Evolutionary conservation across 1,139 yeast species (phyloP).

Genomic region (Hansenula anomala): DNA sequence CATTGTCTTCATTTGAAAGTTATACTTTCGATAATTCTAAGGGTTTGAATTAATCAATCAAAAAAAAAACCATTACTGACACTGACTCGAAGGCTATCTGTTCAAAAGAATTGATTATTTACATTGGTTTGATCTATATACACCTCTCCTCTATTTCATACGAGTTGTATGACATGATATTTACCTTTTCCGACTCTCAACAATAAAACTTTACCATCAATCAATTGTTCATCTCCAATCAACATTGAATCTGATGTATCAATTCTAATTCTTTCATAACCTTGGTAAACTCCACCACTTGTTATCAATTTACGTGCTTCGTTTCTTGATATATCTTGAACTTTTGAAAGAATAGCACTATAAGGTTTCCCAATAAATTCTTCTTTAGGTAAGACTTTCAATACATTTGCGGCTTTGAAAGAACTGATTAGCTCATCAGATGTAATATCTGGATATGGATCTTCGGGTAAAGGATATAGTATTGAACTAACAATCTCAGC

Average conservation of each 20-base stretch:
- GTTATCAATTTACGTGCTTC: conserved; percentile 62
- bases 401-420: conserved; percentile 58
- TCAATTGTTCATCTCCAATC: conserved; percentile 43
- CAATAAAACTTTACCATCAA: conserved; percentile 58
- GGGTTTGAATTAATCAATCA: no score
- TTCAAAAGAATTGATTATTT: no score
- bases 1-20: no score
- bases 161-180: conserved; percentile 50
- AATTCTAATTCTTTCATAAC: conserved; percentile 54
- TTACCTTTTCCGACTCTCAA: conserved; percentile 73
- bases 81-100: no score
- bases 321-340: conserved; percentile 40
- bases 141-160: conserved; percentile 44
- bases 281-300: conserved; percentile 72
- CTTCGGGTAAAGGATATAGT: conserved; percentile 57
- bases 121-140: conserved; percentile 37
- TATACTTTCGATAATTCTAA: no score
- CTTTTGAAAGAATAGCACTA: conserved; percentile 29
- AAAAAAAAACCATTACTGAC: no score
- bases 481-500: conserved; percentile 62
- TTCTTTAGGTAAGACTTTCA: conserved; percentile 33
- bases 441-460: conserved; percentile 41
- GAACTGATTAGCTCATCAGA: conserved; percentile 54
- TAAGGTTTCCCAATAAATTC: conserved; percentile 33
- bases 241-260: conserved; percentile 47